Evolutionary conservation across 257 asterid genomes (phyloP).

Genomic region (Forsythia suspensa): DNA sequence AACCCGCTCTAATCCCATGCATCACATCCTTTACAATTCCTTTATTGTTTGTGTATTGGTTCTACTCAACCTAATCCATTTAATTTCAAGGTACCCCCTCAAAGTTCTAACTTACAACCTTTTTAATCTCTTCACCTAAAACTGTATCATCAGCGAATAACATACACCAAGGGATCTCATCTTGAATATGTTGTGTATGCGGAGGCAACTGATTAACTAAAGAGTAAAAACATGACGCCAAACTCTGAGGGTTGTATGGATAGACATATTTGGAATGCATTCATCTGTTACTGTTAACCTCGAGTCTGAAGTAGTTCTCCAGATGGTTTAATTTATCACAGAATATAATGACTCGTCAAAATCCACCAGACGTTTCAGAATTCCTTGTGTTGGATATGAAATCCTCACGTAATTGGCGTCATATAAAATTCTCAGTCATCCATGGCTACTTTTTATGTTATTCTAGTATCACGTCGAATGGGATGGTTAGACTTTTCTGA

Average conservation of each 20-base stretch:
- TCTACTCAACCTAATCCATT: background rate
- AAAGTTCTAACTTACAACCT: background rate
- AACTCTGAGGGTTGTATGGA: background rate
- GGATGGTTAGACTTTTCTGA: background rate
- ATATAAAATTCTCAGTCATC: background rate
- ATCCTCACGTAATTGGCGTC: slow-evolving; percentile 3
- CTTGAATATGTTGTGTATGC: background rate
- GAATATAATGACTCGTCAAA: background rate
- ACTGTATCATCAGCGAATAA: background rate
- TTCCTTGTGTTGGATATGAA: background rate
- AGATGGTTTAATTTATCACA: slow-evolving; percentile 7
- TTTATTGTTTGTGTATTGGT: background rate
- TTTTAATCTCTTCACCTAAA: background rate
- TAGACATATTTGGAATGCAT: background rate
- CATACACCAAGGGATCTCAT: background rate
- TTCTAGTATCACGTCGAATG: background rate
- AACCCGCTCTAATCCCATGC: background rate
- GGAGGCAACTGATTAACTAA: background rate
- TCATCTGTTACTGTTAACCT: background rate
- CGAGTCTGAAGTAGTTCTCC: background rate
- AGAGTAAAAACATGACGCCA: background rate
- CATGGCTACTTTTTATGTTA: background rate
- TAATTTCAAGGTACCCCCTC: background rate
- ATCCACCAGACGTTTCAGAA: background rate
- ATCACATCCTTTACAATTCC: background rate